These are phyloP conservation scores for Priceomyces melissophilus DNA, from an alignment of 805 yeast species.

Conservation along the genomic window DNA sequence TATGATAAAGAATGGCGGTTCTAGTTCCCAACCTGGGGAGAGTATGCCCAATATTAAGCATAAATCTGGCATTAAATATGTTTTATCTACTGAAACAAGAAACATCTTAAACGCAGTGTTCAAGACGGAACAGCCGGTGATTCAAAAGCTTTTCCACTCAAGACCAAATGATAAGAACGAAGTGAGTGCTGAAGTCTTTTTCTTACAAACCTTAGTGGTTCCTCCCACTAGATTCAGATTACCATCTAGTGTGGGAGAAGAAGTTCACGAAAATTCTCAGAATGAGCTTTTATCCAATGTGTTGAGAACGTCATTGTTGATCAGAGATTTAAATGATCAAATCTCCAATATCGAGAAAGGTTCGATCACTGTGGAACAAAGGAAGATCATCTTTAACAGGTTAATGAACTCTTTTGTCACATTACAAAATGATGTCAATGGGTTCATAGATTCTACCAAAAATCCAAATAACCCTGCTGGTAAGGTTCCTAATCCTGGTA, in stretches of 20 bases:
- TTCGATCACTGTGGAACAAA: slow-evolving; percentile 54
- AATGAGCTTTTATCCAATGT: slow-evolving; percentile 83
- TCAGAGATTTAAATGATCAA: slow-evolving; percentile 87
- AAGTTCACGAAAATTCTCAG: slow-evolving; percentile 89
- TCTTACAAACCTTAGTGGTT: slow-evolving; percentile 81
- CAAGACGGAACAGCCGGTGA: slow-evolving; percentile 62
- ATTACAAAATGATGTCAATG: slow-evolving; percentile 91
- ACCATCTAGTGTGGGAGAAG: slow-evolving; percentile 97
- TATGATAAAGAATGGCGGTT: slow-evolving; percentile 46
- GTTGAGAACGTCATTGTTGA: slow-evolving; percentile 72
- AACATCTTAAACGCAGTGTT: slow-evolving; percentile 75
- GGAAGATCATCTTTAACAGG: slow-evolving; percentile 76
- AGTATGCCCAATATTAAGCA: slow-evolving; percentile 52
- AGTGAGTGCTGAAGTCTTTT: slow-evolving; percentile 77
- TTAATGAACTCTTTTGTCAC: slow-evolving; percentile 95
- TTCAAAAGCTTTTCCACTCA: slow-evolving; percentile 76
- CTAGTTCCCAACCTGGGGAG: slow-evolving; percentile 10
- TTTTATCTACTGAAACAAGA: slow-evolving; percentile 83
- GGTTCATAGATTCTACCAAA: slow-evolving; percentile 88
- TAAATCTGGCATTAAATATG: slow-evolving; percentile 76
- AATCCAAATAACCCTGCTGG: slow-evolving; percentile 70
- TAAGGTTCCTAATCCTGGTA: slow-evolving; percentile 84
- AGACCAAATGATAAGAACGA: slow-evolving; percentile 56
- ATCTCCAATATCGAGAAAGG: slow-evolving; percentile 51
- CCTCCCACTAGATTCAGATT: slow-evolving; percentile 96